Conservation (phyloP, 495 filamentous ascomycete species). For the Aspergillus saccharolyticus region DNA sequence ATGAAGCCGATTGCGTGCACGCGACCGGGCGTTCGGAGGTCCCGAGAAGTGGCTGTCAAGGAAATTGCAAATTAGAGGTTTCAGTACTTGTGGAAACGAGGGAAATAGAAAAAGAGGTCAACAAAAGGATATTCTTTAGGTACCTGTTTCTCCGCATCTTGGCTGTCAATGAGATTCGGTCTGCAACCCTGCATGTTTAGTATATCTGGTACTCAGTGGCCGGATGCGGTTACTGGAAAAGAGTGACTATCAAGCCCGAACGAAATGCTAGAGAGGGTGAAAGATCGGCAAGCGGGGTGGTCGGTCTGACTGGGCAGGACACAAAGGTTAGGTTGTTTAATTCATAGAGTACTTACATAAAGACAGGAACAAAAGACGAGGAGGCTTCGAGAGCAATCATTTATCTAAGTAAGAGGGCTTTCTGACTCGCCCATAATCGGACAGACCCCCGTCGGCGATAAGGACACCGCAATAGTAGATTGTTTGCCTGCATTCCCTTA, state of each 20-base stretch:
- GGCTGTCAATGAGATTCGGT: constrained; percentile 1
- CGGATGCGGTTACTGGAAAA: not conserved
- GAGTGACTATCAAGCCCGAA: not conserved
- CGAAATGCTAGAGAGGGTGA: not conserved
- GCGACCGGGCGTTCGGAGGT: not conserved
- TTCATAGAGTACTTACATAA: no score
- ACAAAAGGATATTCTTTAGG: constrained; percentile 9
- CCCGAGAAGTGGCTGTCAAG: constrained; percentile 5
- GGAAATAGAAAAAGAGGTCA: no score
- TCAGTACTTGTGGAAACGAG: constrained; percentile 7
- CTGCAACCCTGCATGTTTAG: constrained; percentile 8
- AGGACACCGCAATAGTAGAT: not conserved
- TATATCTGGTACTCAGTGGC: not conserved
- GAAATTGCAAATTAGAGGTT: constrained; percentile 7
- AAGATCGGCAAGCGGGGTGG: not conserved
- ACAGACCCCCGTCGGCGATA: not conserved
- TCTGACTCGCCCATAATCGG: not conserved
- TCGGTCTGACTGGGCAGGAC: not conserved
- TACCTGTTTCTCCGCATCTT: constrained; percentile 39
- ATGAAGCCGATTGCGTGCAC: not conserved
- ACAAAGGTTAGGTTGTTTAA: no score
- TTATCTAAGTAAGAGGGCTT: not conserved
- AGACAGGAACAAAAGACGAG: not conserved
- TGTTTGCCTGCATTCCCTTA: not conserved
- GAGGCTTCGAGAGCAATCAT: not conserved